phyloP scores from a whole-genome alignment of 2,329 filamentous ascomycete genomes.

The Purpureocillium lavendulum region DNA sequence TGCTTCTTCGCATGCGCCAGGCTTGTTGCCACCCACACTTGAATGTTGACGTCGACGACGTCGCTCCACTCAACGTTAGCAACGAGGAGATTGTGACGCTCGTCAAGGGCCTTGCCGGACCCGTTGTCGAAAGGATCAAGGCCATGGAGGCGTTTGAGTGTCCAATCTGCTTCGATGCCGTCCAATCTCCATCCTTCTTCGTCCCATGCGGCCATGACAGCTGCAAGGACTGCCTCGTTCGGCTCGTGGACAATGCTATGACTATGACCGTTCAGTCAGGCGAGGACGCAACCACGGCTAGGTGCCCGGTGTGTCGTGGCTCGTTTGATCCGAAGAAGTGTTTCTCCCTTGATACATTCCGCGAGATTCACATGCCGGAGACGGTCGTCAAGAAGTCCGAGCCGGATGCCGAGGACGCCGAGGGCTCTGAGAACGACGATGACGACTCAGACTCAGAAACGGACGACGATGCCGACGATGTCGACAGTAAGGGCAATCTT shows the following conservation, averaged over 20 bases:
- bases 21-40: conserved; percentile 37
- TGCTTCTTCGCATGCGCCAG: conserved; percentile 76
- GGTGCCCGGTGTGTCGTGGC: conserved; percentile 71
- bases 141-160: conserved; percentile 59
- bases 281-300: conserved; percentile 46
- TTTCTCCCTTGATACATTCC: conserved; percentile 68
- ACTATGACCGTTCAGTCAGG: conserved; percentile 49
- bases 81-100: conserved; percentile 47
- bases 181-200: conserved; percentile 67
- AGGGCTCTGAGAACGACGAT: conserved; percentile 17
- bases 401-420: conserved; percentile 23
- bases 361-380: conserved; percentile 60
- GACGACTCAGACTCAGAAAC: conserved; percentile 1
- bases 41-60: conserved; percentile 25
- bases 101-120: conserved; percentile 48
- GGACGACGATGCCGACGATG: conserved; percentile 16
- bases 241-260: conserved; percentile 53
- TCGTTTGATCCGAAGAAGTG: conserved; percentile 58
- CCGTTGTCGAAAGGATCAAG: conserved; percentile 61
- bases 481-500: conserved; percentile 23
- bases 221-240: conserved; percentile 68
- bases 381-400: conserved; percentile 22
- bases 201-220: conserved; percentile 76
- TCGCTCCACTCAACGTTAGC: conserved; percentile 23
- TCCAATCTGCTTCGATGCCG: conserved; percentile 72